These are phyloP conservation scores for Xerocomellus intermedius DNA, from an alignment of 768 basidiomycete species.

Conservation along the genomic window DNA sequence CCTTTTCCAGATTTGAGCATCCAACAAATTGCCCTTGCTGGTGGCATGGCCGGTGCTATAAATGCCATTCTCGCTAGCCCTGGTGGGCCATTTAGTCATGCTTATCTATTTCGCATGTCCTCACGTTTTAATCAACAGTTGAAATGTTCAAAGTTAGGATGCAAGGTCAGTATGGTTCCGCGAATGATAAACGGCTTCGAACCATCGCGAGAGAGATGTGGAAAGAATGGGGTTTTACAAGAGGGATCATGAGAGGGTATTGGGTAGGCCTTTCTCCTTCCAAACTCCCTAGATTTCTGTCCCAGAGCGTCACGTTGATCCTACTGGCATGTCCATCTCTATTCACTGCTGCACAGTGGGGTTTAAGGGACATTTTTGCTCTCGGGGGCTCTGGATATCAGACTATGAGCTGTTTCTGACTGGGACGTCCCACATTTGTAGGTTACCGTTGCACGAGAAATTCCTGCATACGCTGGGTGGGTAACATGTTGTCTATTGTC, in stretches of 20 bases:
- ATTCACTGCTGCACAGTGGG: background rate
- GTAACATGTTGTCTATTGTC: background rate
- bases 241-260: slow-evolving; percentile 95
- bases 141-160: slow-evolving; percentile 99
- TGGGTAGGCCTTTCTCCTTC: slow-evolving; percentile 59
- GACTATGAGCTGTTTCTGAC: background rate
- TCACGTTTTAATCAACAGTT: slow-evolving; percentile 41
- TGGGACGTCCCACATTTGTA: slow-evolving; percentile 27
- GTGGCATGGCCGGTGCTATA: slow-evolving; percentile 88
- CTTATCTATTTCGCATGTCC: background rate
- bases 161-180: slow-evolving; percentile 91
- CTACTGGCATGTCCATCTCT: background rate
- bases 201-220: slow-evolving; percentile 81
- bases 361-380: background rate
- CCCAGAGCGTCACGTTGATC: background rate
- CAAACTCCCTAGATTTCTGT: background rate
- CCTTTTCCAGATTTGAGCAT: slow-evolving; percentile 86
- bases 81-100: slow-evolving; percentile 41
- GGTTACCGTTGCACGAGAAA: slow-evolving; percentile 90
- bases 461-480: slow-evolving; percentile 91
- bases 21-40: slow-evolving; percentile 77
- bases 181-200: slow-evolving; percentile 74
- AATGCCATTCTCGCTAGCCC: slow-evolving; percentile 92
- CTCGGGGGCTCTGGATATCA: background rate
- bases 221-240: slow-evolving; percentile 77